phyloP scores from a whole-genome alignment of 768 basidiomycete species.

The Leccinellum luteum region DNA sequence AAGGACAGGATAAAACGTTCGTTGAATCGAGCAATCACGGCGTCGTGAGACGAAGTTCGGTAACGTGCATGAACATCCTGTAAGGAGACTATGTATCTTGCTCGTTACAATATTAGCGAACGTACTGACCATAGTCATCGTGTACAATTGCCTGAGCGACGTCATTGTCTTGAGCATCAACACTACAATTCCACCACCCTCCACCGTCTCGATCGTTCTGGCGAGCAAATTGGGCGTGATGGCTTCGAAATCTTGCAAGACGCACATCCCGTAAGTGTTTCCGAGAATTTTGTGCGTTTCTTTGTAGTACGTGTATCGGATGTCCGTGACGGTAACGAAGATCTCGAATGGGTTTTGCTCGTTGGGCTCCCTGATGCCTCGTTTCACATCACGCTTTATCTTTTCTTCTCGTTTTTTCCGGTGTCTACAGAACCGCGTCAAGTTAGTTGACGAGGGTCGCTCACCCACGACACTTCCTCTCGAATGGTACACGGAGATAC shows the following conservation, averaged over 20 bases:
- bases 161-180: slow-evolving; percentile 93
- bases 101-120: not conserved
- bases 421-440: slow-evolving; percentile 50
- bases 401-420: slow-evolving; percentile 96
- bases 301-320: slow-evolving; percentile 98
- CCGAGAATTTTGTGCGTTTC: slow-evolving; percentile 96
- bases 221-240: slow-evolving; percentile 97
- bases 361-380: slow-evolving; percentile 89
- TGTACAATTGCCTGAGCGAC: slow-evolving; percentile 86
- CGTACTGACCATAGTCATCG: slow-evolving; percentile 72
- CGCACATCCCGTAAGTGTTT: slow-evolving; percentile 96
- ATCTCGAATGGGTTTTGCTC: slow-evolving; percentile 98
- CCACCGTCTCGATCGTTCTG: slow-evolving; percentile 96
- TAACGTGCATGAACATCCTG: slow-evolving; percentile 97
- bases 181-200: slow-evolving; percentile 90
- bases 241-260: slow-evolving; percentile 97
- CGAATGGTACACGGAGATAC: not conserved
- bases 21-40: slow-evolving; percentile 93
- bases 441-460: not conserved
- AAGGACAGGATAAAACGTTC: slow-evolving; percentile 98
- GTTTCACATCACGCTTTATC: slow-evolving; percentile 94
- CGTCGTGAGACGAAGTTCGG: slow-evolving; percentile 85
- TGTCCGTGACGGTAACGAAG: slow-evolving; percentile 97
- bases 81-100: not conserved
- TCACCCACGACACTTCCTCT: not conserved